Evolutionary conservation across 768 basidiomycete species (phyloP).

Genomic region (Tricholoma bakamatsutake): DNA sequence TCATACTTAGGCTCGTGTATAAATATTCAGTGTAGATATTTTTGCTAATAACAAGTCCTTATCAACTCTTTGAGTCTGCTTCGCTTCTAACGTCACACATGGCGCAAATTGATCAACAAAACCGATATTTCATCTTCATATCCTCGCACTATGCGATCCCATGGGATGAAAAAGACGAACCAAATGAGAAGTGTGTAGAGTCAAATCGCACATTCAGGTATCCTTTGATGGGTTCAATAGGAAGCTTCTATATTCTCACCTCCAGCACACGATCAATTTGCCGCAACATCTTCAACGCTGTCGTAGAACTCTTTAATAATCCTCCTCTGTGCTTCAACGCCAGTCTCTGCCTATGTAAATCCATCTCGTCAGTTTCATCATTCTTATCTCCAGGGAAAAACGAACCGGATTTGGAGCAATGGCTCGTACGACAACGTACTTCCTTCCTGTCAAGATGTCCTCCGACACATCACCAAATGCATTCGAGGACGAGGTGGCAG

Average conservation of each 20-base stretch:
- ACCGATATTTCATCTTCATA: too few species aligned
- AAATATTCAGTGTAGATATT: too few species aligned
- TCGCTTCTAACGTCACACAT: too few species aligned
- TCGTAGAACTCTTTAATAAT: conserved; percentile 84
- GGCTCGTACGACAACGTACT: conserved; percentile 72
- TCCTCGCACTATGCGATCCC: too few species aligned
- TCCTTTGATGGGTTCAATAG: not conserved
- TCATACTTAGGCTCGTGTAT: too few species aligned
- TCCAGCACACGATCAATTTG: conserved; percentile 29
- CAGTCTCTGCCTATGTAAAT: conserved; percentile 46
- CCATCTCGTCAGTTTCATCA: not conserved
- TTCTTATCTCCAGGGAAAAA: conserved; percentile 1
- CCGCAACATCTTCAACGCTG: conserved; percentile 66
- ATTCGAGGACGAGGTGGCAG: conserved; percentile 26
- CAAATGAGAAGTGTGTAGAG: not conserved
- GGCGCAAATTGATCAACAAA: too few species aligned
- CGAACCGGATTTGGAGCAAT: conserved; percentile 54
- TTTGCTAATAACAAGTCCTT: too few species aligned
- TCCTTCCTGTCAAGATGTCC: conserved; percentile 69
- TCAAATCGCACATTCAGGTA: not conserved
- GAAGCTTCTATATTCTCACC: not conserved
- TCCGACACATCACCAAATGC: conserved; percentile 60
- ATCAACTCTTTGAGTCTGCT: too few species aligned
- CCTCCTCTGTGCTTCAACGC: conserved; percentile 65
- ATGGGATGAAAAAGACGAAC: not conserved